Evolutionary conservation across 2,329 filamentous ascomycete species (phyloP).

Genomic region (Lachnellula hyalina): DNA sequence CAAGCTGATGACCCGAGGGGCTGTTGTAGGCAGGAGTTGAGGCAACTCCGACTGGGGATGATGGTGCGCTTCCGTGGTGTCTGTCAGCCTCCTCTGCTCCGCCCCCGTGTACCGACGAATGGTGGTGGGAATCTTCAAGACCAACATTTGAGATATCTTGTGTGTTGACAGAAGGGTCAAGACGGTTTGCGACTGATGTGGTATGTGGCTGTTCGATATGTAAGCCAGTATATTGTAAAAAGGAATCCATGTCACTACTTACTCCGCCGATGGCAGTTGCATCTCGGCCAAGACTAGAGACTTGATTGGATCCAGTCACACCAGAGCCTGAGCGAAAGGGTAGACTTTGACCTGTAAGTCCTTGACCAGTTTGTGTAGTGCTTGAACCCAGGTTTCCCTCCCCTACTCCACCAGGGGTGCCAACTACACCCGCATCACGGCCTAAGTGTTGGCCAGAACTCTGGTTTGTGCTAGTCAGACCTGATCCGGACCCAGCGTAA

Average conservation of each 20-base stretch:
- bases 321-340: not conserved
- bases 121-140: constrained; percentile 17
- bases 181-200: constrained; percentile 24
- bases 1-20: not conserved
- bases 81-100: constrained; percentile 26
- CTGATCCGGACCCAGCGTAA: not conserved
- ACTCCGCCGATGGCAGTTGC: constrained; percentile 18
- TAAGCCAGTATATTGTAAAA: not conserved
- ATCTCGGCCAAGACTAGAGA: no score
- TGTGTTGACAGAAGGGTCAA: constrained; percentile 24
- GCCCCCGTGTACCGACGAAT: constrained; percentile 19
- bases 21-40: not conserved
- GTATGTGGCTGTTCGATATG: constrained; percentile 25
- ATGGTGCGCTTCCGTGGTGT: constrained; percentile 1
- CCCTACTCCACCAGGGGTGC: constrained; percentile 9
- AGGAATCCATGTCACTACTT: not conserved
- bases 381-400: constrained; percentile 3
- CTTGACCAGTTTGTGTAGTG: not conserved
- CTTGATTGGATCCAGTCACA: not conserved
- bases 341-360: constrained; percentile 1
- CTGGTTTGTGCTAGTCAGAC: not conserved
- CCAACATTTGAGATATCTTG: not conserved
- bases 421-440: constrained; percentile 11
- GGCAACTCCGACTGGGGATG: not conserved
- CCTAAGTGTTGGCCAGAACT: constrained; percentile 8